Evolutionary conservation across 176 grass and related monocot species (phyloP).

Genomic region (Alopecurus myosuroides): DNA sequence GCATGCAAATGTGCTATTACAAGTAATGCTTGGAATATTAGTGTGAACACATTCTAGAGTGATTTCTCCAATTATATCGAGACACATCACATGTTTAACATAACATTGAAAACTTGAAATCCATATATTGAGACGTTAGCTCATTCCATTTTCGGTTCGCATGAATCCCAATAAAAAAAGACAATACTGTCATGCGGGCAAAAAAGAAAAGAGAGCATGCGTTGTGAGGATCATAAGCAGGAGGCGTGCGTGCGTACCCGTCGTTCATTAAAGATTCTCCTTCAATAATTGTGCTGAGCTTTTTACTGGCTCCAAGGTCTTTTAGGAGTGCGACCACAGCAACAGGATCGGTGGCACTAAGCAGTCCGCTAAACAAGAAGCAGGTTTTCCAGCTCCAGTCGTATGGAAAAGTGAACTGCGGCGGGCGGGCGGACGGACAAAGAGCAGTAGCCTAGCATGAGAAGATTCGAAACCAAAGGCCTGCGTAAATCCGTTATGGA

Average conservation of each 20-base stretch:
- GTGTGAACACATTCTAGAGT: no score
- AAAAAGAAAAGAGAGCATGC: background rate
- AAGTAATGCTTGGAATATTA: no score
- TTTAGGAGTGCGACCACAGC: slow-evolving; percentile 89
- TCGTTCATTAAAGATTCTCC: slow-evolving; percentile 97
- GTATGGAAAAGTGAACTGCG: slow-evolving; percentile 80
- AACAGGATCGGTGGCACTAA: slow-evolving; percentile 95
- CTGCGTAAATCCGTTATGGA: no score
- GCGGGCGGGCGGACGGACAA: no score
- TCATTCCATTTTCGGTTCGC: background rate
- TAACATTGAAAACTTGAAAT: background rate
- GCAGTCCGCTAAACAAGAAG: slow-evolving; percentile 76
- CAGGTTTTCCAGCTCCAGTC: slow-evolving; percentile 93
- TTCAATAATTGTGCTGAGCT: slow-evolving; percentile 89
- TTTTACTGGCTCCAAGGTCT: slow-evolving; percentile 94
- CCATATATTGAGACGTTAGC: background rate
- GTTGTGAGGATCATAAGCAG: background rate
- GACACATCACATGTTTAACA: no score
- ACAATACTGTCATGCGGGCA: no score
- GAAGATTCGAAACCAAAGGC: background rate
- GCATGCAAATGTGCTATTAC: no score
- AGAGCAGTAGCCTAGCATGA: no score
- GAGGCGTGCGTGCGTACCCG: no score
- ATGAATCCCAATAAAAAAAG: background rate
- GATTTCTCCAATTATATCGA: no score